Base-by-base conservation (phyloP, 2,329 filamentous ascomycete genomes). In the Juglanconis sp. region DNA sequence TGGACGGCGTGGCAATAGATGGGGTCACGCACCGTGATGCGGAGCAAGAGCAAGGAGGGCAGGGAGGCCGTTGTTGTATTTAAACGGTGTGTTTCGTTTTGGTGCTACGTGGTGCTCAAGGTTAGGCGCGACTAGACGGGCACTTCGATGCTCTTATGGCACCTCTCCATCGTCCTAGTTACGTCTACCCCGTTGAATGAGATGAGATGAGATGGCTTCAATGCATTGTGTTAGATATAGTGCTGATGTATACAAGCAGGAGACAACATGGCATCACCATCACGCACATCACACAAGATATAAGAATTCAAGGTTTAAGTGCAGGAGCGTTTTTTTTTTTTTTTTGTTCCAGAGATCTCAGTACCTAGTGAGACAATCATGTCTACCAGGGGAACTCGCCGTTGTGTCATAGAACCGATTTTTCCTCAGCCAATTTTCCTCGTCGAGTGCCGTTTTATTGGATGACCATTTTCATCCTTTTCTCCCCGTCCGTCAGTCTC, bases 271-370 rank as follows among this genome's bases (percentile, higher is more conserved):
- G 17, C 17, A 24, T 24, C 17, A 24, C 40, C n/a, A 9, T 46
- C 17, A 30, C n/a, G n/a, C 8, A 4, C 8, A 7, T 17, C 4
- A 17, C n/a, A 46, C n/a, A 3, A 52, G 3, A 34, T 7, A 9
- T 5, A 9, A 7, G 31, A 31, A 32, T 55, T n/a, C 32, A 48
- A 17, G 13, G 11, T 30, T 17, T 48, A 51, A 51, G 8, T 63
- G 61, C 58, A 60, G 61, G 60, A 57, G 57, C 44, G 42, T 49
- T 17, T 9, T 47, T 8, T 30, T 47, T 32, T 38, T 53, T 64
- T 63, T 62, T 63, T 63, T 62, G 53, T 53, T 57, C 49, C 57
- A 56, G 57, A 64, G 35, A 64, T 64, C 62, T 64, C 62, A 62
- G 60, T 35, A 55, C 62, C 59, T 50, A 64, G 62, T 59, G 53